Conservation (phyloP, 164 flowering plant genomes). For the Berberis vulgaris region DNA sequence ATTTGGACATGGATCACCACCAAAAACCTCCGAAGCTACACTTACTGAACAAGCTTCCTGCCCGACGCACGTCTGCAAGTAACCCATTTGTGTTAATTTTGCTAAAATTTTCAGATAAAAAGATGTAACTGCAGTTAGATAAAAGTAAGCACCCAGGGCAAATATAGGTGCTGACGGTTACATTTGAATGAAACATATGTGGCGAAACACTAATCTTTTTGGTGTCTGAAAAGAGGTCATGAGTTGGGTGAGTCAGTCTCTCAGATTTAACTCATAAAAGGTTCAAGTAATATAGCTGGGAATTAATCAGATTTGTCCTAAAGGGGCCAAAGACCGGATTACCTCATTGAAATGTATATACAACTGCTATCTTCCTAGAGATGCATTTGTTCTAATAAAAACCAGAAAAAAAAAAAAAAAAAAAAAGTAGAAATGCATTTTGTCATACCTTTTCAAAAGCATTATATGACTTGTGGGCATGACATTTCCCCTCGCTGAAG, state of each 20-base stretch:
- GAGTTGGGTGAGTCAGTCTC: not conserved
- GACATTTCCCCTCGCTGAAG: conserved; percentile 41
- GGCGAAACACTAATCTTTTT: not conserved
- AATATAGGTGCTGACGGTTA: not conserved
- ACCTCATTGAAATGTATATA: not conserved
- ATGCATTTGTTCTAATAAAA: too few relatives aligned
- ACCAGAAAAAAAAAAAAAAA: not conserved
- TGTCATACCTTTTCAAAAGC: conserved; percentile 31
- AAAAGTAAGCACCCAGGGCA: not conserved
- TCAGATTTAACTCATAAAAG: not conserved
- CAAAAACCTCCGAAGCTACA: conserved; percentile 32
- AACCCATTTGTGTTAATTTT: not conserved
- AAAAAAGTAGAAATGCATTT: not conserved
- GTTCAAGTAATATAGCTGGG: not conserved
- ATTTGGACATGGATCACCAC: conserved; percentile 39
- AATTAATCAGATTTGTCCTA: not conserved
- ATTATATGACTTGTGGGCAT: conserved; percentile 42
- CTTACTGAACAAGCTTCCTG: conserved; percentile 29
- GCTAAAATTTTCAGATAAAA: conserved; percentile 1
- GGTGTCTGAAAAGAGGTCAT: not conserved
- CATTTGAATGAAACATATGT: not conserved
- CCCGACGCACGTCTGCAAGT: conserved; percentile 45
- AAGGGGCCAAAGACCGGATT: not conserved
- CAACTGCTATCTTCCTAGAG: not conserved
- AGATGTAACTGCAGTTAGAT: not conserved